These are phyloP conservation scores for Kurtzmaniella quercitrusa DNA, from an alignment of 1,139 yeast genomes.

Conservation along the genomic window DNA sequence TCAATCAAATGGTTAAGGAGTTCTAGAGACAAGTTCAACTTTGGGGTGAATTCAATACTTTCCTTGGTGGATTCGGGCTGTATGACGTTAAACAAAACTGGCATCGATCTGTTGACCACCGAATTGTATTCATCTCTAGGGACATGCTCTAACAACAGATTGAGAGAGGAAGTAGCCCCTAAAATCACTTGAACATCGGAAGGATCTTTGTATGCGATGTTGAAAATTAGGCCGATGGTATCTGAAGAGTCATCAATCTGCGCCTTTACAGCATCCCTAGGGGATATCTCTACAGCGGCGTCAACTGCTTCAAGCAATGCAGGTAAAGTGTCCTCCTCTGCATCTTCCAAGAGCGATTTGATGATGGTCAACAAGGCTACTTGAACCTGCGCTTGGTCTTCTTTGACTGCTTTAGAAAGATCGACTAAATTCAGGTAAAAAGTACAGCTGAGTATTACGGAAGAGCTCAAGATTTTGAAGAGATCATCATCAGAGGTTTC, in stretches of 20 bases:
- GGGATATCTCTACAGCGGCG: constrained; percentile 45
- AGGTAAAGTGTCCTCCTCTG: constrained; percentile 81
- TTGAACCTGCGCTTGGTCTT: constrained; percentile 20
- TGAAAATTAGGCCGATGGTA: constrained; percentile 53
- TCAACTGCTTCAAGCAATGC: constrained; percentile 69
- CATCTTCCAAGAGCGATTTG: constrained; percentile 47
- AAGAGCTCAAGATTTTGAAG: constrained; percentile 32
- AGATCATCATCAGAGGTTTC: constrained; percentile 15
- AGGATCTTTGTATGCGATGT: constrained; percentile 68
- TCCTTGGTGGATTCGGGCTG: constrained; percentile 15
- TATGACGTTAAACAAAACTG: constrained; percentile 41
- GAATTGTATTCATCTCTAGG: constrained; percentile 39
- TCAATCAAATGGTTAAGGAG: constrained; percentile 56
- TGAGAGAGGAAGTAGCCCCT: constrained; percentile 59
- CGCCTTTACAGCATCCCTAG: constrained; percentile 30
- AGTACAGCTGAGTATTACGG: constrained; percentile 51
- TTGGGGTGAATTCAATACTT: constrained; percentile 47
- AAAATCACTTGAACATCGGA: constrained; percentile 67
- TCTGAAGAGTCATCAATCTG: constrained; percentile 12
- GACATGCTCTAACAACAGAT: constrained; percentile 49
- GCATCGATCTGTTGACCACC: constrained; percentile 51
- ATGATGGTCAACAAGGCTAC: constrained; percentile 24
- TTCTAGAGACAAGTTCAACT: constrained; percentile 64
- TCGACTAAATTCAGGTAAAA: constrained; percentile 48
- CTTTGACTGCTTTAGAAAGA: constrained; percentile 17